Base-by-base conservation (phyloP, 305 asterid species). In the Striga hermonthica region DNA sequence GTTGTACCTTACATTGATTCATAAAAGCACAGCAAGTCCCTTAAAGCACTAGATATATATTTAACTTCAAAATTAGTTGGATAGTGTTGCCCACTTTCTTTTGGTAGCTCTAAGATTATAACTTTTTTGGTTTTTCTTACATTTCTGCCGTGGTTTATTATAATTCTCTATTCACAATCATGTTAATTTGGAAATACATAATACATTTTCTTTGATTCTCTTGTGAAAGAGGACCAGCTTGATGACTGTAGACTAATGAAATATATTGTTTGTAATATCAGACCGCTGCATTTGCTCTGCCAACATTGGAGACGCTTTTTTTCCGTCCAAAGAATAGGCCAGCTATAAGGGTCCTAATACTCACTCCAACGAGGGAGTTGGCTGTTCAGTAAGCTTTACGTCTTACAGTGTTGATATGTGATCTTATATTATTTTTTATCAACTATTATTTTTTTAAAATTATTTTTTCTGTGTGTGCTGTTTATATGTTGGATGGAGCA, bases 221-320 rank as follows among this genome's bases (percentile, higher is more conserved):
- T 60, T 60, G n/a, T 22, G 55, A 57, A 4, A 50, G 10, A 34
- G 66, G 12, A 14, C 13, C 11, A n/a, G 64, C 13, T 31, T 57
- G 39, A 53, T 47, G 39, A 44, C 58, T 49, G 14, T 60, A 34
- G 44, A 57, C 52, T 73, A 67, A 73, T 74, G n/a, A 38, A 43
- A 14, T 57, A 38, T 70, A 56, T 69, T 75, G 48, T 49, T 77
- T 64, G 28, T 53, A 57, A 54, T 58, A 13, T 60, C 83, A 93
- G 98, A 90, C 98, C n/a, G 98, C 98, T 81, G 97, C 98, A 4
- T 93, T 86, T 82, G 76, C 96, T 71, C 83, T 93, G 65, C 98
- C 98, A 56, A 87, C 94, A 56, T 59, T 93, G 79, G 98, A 90
- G 81, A 87, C 97, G 81, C 81, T 93, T 72, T 64, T 83, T 62